Evolutionary conservation across 192 early-diverging fungal species (phyloP).

Genomic region (Dissophora ornata): DNA sequence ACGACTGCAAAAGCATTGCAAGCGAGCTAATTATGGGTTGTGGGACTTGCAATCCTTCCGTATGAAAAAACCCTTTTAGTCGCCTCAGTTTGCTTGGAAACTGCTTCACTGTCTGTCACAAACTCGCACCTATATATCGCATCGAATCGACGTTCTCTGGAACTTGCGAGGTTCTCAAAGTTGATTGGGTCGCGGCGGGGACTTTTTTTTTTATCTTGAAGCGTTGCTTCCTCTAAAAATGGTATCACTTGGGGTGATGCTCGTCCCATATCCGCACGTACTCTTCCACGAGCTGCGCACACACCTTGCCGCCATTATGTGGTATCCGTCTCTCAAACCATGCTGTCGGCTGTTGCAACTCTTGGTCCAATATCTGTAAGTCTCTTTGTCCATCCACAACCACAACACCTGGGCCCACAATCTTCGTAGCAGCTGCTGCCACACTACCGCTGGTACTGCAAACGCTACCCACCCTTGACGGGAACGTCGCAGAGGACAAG

Average conservation of each 20-base stretch:
- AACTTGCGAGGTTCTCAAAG: no score
- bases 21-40: no score
- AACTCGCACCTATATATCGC: no score
- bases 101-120: no score
- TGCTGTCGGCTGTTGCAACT: not conserved
- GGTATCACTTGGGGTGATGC: not conserved
- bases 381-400: not conserved
- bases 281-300: constrained; percentile 33
- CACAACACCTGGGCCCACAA: not conserved
- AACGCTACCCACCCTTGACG: constrained; percentile 3
- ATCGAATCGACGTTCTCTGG: no score
- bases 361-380: not conserved
- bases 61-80: no score
- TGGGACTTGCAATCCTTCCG: no score
- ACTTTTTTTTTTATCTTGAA: no score
- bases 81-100: no score
- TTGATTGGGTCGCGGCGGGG: no score
- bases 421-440: not conserved
- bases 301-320: constrained; percentile 38
- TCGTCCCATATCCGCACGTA: constrained; percentile 40
- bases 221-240: not conserved
- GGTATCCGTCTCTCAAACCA: constrained; percentile 45
- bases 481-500: constrained; percentile 21
- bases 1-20: no score
- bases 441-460: not conserved